phyloP scores from a whole-genome alignment of 164 flowering plant species.

The Chimonanthus salicifolius region DNA sequence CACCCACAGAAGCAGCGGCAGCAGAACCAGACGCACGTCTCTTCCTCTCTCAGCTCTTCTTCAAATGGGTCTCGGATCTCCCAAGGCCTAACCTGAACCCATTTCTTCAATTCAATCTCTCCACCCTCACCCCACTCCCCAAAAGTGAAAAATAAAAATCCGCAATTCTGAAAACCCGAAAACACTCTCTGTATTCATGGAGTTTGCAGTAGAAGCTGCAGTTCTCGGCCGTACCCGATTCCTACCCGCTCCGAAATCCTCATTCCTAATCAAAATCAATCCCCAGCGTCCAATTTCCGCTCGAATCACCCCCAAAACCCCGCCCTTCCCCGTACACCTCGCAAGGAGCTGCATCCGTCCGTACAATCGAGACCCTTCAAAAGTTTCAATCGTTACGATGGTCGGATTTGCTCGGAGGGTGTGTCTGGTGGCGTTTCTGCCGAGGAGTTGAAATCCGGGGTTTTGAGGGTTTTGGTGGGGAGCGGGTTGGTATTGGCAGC shows the following conservation, averaged over 20 bases:
- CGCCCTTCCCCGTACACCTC: constrained; percentile 10
- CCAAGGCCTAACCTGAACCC: too few species aligned
- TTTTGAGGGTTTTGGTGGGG: constrained; percentile 28
- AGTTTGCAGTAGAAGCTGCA: constrained; percentile 28
- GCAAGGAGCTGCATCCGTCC: constrained; percentile 10
- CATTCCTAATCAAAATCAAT: constrained; percentile 7
- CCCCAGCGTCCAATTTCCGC: constrained; percentile 18
- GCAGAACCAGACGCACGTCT: not conserved
- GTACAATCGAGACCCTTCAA: not conserved
- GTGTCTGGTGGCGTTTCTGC: constrained; percentile 6
- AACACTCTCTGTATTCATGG: constrained; percentile 13
- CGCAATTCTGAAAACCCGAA: too few species aligned
- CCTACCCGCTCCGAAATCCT: constrained; percentile 10
- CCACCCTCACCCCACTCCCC: not conserved
- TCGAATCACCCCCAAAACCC: not conserved
- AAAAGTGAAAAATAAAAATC: not conserved
- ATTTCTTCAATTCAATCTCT: not conserved
- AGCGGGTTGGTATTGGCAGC: constrained; percentile 47
- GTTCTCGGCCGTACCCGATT: constrained; percentile 16
- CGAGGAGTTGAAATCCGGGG: constrained; percentile 13
- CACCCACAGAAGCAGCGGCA: not conserved
- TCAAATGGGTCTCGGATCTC: not conserved
- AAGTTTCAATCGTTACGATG: not conserved
- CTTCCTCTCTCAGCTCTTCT: not conserved
- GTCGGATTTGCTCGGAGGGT: constrained; percentile 5